Evolutionary conservation across 129 eudicot species (phyloP), one percentile per base, ranked within the genome.

Genomic region (Flaveria brownii): DNA sequence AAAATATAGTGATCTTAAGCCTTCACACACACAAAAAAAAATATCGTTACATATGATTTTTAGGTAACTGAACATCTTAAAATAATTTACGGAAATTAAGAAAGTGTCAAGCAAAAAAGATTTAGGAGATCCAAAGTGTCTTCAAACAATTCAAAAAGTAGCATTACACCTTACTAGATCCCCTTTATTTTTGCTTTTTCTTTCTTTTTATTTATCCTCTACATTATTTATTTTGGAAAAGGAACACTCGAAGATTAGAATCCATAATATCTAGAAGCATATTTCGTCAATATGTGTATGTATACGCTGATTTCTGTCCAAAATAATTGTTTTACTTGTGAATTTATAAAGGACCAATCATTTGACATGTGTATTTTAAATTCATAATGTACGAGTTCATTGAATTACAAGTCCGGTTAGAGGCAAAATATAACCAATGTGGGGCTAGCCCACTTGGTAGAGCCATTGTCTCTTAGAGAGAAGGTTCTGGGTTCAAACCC

Each of bases 121-220:
- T 52, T 52, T 52, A 54, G 64, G 68, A 64, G 78, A 79, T 79
- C 83, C 78, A 36, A 36, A 36, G 41, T 36, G 41, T 79, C 83
- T 52, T 17, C 78, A 79, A 79, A 36, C 57, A 6, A 79, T 79
- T 72, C 60, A 72, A 64, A 79, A 79, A 64, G 83, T 66, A 43
- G 33, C 65, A 72, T 63, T 79, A 79, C 78, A 79, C 78, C 83
- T 64, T 79, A 79, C 64, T 79, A 39, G 83, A 72, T 79, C 74
- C 68, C 59, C 67, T 79, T 78, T 71, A 28, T 50, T 72, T 79
- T 71, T 63, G 78, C 83, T 73, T 79, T 79, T 79, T 52, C 74
- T 64, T 63, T 72, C 64, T 50, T 70, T 45, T 78, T 42, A 67
- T 68, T n/a, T 78, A 59, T 59, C 57, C 66, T 72, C 68, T 23